A percentile compares a stretch with the other conserved stretches of the same genome.
phyloP scores from a whole-genome alignment of 768 basidiomycete genomes.

The Ephemerocybe angulata region DNA sequence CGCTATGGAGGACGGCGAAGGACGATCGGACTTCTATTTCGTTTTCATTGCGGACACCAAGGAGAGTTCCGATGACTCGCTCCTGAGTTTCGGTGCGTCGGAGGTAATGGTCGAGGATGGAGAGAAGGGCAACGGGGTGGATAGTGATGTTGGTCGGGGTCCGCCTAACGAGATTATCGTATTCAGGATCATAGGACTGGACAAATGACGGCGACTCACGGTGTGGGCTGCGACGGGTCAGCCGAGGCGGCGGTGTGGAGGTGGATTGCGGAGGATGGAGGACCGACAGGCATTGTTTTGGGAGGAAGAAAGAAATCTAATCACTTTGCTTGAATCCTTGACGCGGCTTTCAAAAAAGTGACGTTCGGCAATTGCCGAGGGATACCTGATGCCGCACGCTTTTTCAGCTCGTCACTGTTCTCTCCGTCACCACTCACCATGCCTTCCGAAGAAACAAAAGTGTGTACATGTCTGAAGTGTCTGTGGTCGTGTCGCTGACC shows the following conservation, averaged over 20 bases:
- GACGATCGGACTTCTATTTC: constrained; percentile 77
- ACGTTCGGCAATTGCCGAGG: constrained; percentile 36
- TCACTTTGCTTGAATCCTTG: constrained; percentile 13
- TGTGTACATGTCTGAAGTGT: constrained; percentile 27
- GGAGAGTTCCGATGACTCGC: constrained; percentile 92
- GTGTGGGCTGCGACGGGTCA: constrained; percentile 29
- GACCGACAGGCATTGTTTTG: constrained; percentile 46
- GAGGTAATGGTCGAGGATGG: constrained; percentile 95
- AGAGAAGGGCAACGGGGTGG: constrained; percentile 89
- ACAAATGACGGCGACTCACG: constrained; percentile 29
- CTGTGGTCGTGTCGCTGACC: neutral
- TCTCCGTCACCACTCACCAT: constrained; percentile 35
- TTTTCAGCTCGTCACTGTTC: constrained; percentile 14
- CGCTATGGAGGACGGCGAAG: constrained; percentile 91
- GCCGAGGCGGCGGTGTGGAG: constrained; percentile 34
- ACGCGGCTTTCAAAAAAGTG: constrained; percentile 31
- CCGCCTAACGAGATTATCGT: constrained; percentile 42
- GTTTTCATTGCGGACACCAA: constrained; percentile 71
- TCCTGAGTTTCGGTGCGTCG: constrained; percentile 77
- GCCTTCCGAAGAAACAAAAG: constrained; percentile 92
- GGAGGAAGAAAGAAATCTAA: constrained; percentile 11
- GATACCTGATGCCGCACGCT: constrained; percentile 2
- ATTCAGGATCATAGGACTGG: neutral
- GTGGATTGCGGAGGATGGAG: constrained; percentile 49
- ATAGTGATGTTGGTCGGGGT: constrained; percentile 73